Conservation (phyloP, 1,139 yeast species). For the Saccharomyces hybrid region DNA sequence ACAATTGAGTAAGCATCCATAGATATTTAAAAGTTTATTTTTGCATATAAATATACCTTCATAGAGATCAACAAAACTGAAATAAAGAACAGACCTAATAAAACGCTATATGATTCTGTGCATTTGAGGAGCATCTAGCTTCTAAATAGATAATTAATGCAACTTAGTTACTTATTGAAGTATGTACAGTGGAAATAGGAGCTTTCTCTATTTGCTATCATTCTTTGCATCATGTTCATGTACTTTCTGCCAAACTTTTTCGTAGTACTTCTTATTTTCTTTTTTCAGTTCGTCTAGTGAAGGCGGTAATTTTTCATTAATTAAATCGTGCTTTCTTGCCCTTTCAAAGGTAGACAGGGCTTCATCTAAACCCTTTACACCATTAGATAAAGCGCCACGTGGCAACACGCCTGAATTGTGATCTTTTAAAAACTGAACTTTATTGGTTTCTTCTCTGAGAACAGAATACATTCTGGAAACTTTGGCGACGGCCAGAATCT, state of each 20-base stretch:
- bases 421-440: slow-evolving; percentile 71
- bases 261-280: slow-evolving; percentile 41
- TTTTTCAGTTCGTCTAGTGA: slow-evolving; percentile 47
- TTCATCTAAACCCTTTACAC: slow-evolving; percentile 68
- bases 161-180: neutral
- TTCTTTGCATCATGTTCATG: slow-evolving; percentile 2
- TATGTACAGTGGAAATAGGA: neutral
- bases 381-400: slow-evolving; percentile 78
- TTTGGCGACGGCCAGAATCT: slow-evolving; percentile 90
- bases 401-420: slow-evolving; percentile 70
- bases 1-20: slow-evolving; percentile 45
- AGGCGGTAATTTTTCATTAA: slow-evolving; percentile 91
- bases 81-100: neutral
- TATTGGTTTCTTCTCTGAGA: slow-evolving; percentile 82
- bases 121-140: neutral
- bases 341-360: slow-evolving; percentile 75
- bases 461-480: slow-evolving; percentile 91
- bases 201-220: neutral
- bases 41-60: neutral
- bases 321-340: slow-evolving; percentile 73
- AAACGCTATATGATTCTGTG: neutral
- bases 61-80: neutral
- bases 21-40: neutral
- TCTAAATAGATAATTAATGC: neutral
- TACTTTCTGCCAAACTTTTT: slow-evolving; percentile 16